Evolutionary conservation across 2,329 filamentous ascomycete genomes (phyloP).

Genomic region (Calonectria pseudoturangicola): DNA sequence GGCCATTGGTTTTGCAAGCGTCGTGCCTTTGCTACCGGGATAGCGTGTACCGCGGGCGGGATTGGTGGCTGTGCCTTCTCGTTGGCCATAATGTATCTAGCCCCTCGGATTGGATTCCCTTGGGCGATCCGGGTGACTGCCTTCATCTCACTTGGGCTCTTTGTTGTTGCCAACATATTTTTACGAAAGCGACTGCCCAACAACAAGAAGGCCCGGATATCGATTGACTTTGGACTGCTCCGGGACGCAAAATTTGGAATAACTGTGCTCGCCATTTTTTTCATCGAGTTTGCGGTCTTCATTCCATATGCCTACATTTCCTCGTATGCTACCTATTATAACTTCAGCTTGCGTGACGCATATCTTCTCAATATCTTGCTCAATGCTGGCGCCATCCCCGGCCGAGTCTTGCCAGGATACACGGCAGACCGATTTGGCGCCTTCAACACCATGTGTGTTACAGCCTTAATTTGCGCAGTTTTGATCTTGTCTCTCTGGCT

Average conservation of each 20-base stretch:
- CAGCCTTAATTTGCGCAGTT: conserved; percentile 6
- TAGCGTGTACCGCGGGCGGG: conserved; percentile 80
- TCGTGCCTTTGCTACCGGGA: conserved; percentile 80
- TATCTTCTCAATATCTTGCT: conserved; percentile 32
- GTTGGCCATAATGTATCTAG: conserved; percentile 54
- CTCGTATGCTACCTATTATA: conserved; percentile 57
- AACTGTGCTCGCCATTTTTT: conserved; percentile 73
- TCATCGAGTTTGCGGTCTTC: conserved; percentile 45
- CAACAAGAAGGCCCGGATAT: conserved; percentile 63
- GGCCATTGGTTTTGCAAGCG: conserved; percentile 77
- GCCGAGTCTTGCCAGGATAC: conserved; percentile 53
- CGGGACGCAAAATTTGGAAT: conserved; percentile 69
- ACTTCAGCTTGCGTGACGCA: conserved; percentile 49
- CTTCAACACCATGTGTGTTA: conserved; percentile 44
- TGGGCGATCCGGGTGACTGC: conserved; percentile 58
- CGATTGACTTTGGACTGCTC: conserved; percentile 72
- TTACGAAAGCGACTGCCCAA: conserved; percentile 68
- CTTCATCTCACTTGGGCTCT: conserved; percentile 51
- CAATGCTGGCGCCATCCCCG: conserved; percentile 38
- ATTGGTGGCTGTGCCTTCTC: conserved; percentile 74
- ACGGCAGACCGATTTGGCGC: conserved; percentile 56
- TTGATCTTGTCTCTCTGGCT: conserved; percentile 39
- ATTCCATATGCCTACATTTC: conserved; percentile 42
- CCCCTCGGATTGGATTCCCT: conserved; percentile 55
- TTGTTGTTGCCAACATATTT: conserved; percentile 54